phyloP scores from a whole-genome alignment of 352 stramenopile species.

The Globisporangium echinulatum region DNA sequence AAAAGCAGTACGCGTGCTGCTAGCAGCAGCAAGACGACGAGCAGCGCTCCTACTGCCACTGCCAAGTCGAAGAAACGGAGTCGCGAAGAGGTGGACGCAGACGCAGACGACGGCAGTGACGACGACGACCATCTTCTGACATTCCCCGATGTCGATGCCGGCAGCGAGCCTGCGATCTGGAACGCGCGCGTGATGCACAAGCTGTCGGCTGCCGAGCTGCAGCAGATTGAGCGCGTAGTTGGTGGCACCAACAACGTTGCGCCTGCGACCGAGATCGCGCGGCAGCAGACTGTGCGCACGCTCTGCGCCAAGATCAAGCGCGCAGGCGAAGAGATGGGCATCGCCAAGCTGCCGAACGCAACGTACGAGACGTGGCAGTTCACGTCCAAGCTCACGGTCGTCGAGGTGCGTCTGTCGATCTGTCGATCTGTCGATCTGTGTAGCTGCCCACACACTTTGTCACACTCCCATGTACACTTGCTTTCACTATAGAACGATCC shows the following conservation, averaged over 20 bases:
- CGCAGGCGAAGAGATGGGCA: conserved; percentile 64
- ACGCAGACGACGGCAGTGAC: conserved; percentile 6
- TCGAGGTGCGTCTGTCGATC: conserved; percentile 22
- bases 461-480: no score
- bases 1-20: no score
- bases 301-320: conserved; percentile 65
- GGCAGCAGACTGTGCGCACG: conserved; percentile 58
- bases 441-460: no score
- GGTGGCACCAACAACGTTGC: conserved; percentile 13
- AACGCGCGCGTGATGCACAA: conserved; percentile 38
- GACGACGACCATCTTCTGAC: conserved; percentile 7
- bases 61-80: conserved; percentile 3
- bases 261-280: conserved; percentile 55
- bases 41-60: no score
- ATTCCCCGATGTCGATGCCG: background rate
- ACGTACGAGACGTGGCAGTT: background rate
- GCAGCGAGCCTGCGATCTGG: conserved; percentile 5
- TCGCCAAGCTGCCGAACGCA: conserved; percentile 15
- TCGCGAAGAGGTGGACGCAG: conserved; percentile 11
- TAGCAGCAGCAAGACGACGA: no score
- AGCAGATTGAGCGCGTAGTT: conserved; percentile 1
- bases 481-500: background rate
- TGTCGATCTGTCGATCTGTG: background rate
- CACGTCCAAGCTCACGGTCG: conserved; percentile 39
- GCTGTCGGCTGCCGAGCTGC: conserved; percentile 16